phyloP scores from a whole-genome alignment of 306 rosid genomes.

The Pachyrhizus erosus region DNA sequence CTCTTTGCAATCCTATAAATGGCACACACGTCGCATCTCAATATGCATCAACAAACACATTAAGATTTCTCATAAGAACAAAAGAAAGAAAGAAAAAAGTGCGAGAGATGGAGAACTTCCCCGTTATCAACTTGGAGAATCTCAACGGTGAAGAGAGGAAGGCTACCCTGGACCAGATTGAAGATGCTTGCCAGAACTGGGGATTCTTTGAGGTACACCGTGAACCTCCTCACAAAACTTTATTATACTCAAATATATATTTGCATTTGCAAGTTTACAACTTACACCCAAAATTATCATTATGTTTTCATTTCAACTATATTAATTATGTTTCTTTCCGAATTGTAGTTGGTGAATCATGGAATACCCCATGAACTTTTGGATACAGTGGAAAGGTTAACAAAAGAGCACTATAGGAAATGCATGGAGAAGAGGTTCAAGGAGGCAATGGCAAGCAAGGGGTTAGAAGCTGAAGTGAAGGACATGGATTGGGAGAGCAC shows the following conservation, averaged over 20 bases:
- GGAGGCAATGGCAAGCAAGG: constrained; percentile 58
- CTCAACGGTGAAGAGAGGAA: constrained; percentile 62
- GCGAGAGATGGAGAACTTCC: constrained; percentile 66
- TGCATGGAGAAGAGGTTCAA: constrained; percentile 78
- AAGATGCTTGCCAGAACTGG: constrained; percentile 53
- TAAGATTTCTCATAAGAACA: background rate
- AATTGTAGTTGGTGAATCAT: constrained; percentile 63
- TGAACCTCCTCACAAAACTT: too few species aligned
- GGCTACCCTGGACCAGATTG: constrained; percentile 51
- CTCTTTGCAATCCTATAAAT: background rate
- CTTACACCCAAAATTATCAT: background rate
- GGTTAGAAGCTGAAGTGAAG: constrained; percentile 53
- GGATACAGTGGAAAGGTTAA: constrained; percentile 70
- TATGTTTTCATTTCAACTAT: background rate
- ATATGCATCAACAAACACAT: background rate
- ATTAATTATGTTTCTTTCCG: background rate
- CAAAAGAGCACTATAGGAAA: constrained; percentile 69
- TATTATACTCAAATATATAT: too few species aligned
- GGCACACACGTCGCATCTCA: background rate
- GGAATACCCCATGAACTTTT: constrained; percentile 59
- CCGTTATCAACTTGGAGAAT: constrained; percentile 66
- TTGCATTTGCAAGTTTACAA: background rate
- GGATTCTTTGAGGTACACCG: constrained; percentile 68
- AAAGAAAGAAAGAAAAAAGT: background rate
- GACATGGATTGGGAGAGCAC: constrained; percentile 86